phyloP scores from a whole-genome alignment of 2,329 filamentous ascomycete species.

The Ascochyta clinopodiicola region DNA sequence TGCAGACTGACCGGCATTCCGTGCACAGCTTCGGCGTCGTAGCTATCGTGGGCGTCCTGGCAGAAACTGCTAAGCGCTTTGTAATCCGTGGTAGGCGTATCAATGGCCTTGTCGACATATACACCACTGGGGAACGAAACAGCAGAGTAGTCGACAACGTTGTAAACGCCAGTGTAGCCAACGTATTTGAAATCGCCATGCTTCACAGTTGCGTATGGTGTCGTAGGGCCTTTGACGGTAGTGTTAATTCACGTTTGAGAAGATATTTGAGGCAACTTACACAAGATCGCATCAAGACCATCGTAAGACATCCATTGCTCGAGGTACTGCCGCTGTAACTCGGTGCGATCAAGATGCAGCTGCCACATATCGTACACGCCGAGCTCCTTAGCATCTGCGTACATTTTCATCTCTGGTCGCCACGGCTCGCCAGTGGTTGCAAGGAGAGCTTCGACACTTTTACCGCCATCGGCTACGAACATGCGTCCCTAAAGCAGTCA shows the following conservation, averaged over 20 bases:
- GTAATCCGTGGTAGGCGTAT: slow-evolving; percentile 35
- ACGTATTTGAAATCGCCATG: slow-evolving; percentile 55
- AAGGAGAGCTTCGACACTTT: slow-evolving; percentile 52
- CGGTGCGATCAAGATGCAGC: slow-evolving; percentile 55
- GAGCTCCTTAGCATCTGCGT: slow-evolving; percentile 53
- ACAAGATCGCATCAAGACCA: slow-evolving; percentile 55
- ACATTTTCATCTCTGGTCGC: slow-evolving; percentile 57
- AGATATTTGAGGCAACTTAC: slow-evolving; percentile 16
- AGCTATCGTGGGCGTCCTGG: slow-evolving; percentile 48
- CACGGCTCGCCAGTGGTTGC: slow-evolving; percentile 53
- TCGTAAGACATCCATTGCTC: slow-evolving; percentile 53
- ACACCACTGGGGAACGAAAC: slow-evolving; percentile 55
- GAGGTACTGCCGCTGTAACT: slow-evolving; percentile 52
- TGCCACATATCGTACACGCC: slow-evolving; percentile 58
- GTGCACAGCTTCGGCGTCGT: slow-evolving; percentile 48
- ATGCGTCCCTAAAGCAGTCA: slow-evolving; percentile 42
- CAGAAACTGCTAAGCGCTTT: slow-evolving; percentile 49
- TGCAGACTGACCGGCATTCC: slow-evolving; percentile 54
- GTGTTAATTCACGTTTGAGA: slow-evolving; percentile 11
- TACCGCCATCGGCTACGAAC: slow-evolving; percentile 61
- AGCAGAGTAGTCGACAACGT: slow-evolving; percentile 56
- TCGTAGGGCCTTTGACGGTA: slow-evolving; percentile 47
- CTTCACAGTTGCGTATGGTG: slow-evolving; percentile 52
- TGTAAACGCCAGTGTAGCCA: slow-evolving; percentile 56
- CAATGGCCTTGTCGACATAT: slow-evolving; percentile 48